Conservation (phyloP, 257 asterid species). For the Fraxinus americana region DNA sequence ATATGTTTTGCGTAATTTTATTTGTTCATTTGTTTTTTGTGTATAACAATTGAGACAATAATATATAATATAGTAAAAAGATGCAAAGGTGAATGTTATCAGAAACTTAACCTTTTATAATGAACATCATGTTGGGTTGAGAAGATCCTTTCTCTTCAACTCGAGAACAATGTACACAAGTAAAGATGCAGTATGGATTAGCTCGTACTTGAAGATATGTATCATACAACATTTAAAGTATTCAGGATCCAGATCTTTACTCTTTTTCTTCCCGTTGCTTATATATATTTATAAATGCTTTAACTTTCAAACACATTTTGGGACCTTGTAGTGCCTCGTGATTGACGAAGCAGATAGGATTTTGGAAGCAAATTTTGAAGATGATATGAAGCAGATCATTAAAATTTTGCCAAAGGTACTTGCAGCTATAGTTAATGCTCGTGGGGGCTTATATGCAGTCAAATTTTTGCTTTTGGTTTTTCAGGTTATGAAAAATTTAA, state of each 20-base stretch:
- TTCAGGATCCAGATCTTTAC: background rate
- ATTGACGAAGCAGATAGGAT: constrained; percentile 99
- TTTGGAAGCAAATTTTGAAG: constrained; percentile 92
- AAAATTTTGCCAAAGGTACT: constrained; percentile 85
- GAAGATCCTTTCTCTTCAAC: constrained; percentile 4
- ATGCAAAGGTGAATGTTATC: background rate
- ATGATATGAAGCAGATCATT: constrained; percentile 85
- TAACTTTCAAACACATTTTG: constrained; percentile 20
- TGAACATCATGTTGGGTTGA: background rate
- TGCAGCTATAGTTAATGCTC: constrained; percentile 3
- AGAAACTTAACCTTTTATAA: background rate
- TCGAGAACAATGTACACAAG: background rate
- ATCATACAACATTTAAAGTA: background rate
- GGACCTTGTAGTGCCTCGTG: constrained; percentile 78
- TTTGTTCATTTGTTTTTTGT: background rate
- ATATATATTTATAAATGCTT: background rate
- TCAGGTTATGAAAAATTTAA: background rate
- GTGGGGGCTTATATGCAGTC: background rate
- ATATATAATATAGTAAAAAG: background rate
- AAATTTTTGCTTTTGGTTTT: background rate
- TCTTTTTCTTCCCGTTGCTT: background rate
- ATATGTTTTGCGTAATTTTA: background rate
- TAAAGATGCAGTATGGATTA: background rate
- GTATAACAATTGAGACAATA: background rate
- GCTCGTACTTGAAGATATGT: background rate